phyloP scores from a whole-genome alignment of 2,329 filamentous ascomycete genomes.

The Parafenestella ontariensis region DNA sequence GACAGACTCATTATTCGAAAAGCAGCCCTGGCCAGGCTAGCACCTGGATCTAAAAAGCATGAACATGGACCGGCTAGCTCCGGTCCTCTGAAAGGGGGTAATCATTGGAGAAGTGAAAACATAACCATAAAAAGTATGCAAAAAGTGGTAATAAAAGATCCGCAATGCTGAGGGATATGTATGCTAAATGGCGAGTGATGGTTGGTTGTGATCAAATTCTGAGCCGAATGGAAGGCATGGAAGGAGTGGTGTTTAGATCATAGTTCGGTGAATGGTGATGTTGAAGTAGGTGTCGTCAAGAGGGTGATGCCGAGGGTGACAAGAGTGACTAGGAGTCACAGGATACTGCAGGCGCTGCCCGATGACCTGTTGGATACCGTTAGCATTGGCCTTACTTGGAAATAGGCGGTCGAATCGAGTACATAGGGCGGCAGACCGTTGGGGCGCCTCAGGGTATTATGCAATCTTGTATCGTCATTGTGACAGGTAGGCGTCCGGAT shows the following conservation, averaged over 20 bases:
- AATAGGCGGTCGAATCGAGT: background rate
- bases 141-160: slow-evolving; percentile 1
- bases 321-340: slow-evolving; percentile 40
- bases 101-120: slow-evolving; percentile 37
- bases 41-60: slow-evolving; percentile 38
- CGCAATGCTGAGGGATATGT: background rate
- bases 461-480: background rate
- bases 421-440: background rate
- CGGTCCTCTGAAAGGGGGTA: slow-evolving; percentile 43
- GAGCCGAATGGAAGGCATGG: slow-evolving; percentile 1
- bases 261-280: slow-evolving; percentile 3
- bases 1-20: slow-evolving; percentile 12
- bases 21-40: slow-evolving; percentile 28
- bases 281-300: slow-evolving; percentile 14
- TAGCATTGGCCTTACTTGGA: slow-evolving; percentile 9
- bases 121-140: slow-evolving; percentile 4
- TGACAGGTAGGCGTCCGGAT: background rate
- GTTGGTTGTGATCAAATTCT: slow-evolving; percentile 6
- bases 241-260: background rate
- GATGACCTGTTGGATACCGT: slow-evolving; percentile 31
- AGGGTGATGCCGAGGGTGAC: slow-evolving; percentile 30
- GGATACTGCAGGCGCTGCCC: slow-evolving; percentile 42
- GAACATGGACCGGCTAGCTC: slow-evolving; percentile 41
- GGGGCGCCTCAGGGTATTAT: background rate
- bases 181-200: background rate